Base-by-base conservation (phyloP, 2,329 filamentous ascomycete species). In the Colletotrichum melonis region DNA sequence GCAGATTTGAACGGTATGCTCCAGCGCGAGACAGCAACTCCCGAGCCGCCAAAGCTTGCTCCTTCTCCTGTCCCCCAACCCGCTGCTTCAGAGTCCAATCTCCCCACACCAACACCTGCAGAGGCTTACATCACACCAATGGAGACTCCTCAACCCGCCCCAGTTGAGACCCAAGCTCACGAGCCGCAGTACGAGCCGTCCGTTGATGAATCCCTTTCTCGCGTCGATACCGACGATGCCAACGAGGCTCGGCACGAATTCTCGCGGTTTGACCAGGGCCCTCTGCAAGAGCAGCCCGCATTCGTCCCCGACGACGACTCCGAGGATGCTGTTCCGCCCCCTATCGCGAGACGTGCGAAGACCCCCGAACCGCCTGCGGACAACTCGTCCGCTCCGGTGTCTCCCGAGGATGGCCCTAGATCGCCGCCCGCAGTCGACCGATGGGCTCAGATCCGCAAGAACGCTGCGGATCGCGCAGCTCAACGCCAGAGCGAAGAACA, bases 371-470 rank as follows among this genome's bases (percentile, higher is more conserved):
- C 78, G 12, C 74, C 77, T 16, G 76, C 78, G 26, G 78, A 75
- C 59, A 79, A 69, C 63, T 79, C 72, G 12, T 62, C 55, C 14
- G 76, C 78, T 42, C 78, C 79, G 35, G 74, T 82, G 75, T 81
- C 60, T 80, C 81, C 24, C 79, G 82, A 69, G n/a, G 66, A 72
- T 32, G 59, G 72, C 26, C 63, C 74, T 26, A 66, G 77, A 32
- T 79, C 82, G 30, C 78, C 80, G 3, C 85, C 86, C 4, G 84
- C 85, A 38, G 88, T 93, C 76, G 95, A 98, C 80, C 92, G 96
- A 67, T 99, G 97, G 97, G 96, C 96, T 1, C 95, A 97, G 83
- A 98, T 98, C 77, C 91, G 95, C 76, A 96, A 95, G 87, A 98
- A 98, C 78, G 97, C 97, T 12, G 95, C 95, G 4, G 93, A 97